phyloP scores from a whole-genome alignment of 495 filamentous ascomycete genomes.

The Opeltia flavorubescens region DNA sequence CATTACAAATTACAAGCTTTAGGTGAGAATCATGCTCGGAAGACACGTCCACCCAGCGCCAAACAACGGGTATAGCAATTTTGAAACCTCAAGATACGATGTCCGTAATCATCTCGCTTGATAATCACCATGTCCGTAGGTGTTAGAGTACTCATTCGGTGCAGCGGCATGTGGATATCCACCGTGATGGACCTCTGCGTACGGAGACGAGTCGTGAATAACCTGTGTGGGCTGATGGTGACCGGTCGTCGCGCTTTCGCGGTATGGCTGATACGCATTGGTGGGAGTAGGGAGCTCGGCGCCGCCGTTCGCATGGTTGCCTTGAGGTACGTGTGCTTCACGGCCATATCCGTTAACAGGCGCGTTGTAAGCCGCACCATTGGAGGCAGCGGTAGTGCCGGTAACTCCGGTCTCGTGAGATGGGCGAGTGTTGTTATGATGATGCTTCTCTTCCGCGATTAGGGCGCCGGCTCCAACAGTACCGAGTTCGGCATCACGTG shows the following conservation, averaged over 20 bases:
- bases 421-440: constrained; percentile 6
- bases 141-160: not conserved
- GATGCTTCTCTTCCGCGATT: constrained; percentile 9
- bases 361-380: constrained; percentile 8
- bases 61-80: too few relatives aligned
- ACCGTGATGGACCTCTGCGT: not conserved
- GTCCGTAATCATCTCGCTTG: not conserved
- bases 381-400: constrained; percentile 6
- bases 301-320: not conserved
- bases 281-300: not conserved
- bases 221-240: not conserved
- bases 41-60: too few relatives aligned
- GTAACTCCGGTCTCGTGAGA: constrained; percentile 15
- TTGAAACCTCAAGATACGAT: too few relatives aligned
- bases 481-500: constrained; percentile 10
- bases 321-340: constrained; percentile 2
- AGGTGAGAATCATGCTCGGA: too few relatives aligned
- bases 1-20: too few relatives aligned
- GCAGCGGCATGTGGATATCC: not conserved
- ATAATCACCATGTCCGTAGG: not conserved
- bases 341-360: constrained; percentile 8
- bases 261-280: not conserved
- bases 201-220: not conserved
- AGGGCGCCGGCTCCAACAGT: constrained; percentile 10
- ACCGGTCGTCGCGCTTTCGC: not conserved